A percentile compares a stretch with the other conserved stretches of the same genome.
These are phyloP conservation scores for Russula lepida DNA, from an alignment of 768 basidiomycete genomes.

Conservation along the genomic window DNA sequence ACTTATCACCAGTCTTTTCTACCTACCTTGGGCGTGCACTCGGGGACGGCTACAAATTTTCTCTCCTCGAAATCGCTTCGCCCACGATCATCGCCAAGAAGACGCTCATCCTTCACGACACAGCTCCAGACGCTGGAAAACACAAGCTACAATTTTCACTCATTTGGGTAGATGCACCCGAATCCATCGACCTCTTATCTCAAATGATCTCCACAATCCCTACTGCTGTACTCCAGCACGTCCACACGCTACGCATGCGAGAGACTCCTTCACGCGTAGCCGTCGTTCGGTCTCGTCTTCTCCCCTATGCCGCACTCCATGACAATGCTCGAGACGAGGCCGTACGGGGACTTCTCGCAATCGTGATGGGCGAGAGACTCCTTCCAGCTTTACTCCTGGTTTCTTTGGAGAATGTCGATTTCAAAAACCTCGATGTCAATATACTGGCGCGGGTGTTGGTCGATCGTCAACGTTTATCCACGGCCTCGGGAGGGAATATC, in stretches of 20 bases:
- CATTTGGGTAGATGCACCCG: background rate
- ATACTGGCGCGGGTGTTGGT: background rate
- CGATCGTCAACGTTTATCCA: background rate
- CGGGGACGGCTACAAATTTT: background rate
- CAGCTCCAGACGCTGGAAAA: background rate
- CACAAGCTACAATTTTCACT: background rate
- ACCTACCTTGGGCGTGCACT: background rate
- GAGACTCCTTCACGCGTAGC: background rate
- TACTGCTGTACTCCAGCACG: background rate
- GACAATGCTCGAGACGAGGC: constrained; percentile 11
- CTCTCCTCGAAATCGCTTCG: constrained; percentile 4
- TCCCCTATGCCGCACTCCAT: background rate
- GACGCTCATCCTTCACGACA: background rate
- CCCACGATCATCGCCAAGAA: background rate
- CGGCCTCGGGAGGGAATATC: background rate
- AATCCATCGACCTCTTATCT: background rate
- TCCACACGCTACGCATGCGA: background rate
- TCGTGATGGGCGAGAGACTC: background rate
- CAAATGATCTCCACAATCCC: constrained; percentile 2
- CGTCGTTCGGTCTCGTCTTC: constrained; percentile 8
- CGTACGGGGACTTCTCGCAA: constrained; percentile 8
- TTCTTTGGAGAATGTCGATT: background rate
- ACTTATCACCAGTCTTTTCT: constrained; percentile 1
- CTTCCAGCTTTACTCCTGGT: constrained; percentile 1
- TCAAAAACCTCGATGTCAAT: background rate